phyloP scores from a whole-genome alignment of 1,284 basidiomycete genomes.

The Ganoderma lingzhi region DNA sequence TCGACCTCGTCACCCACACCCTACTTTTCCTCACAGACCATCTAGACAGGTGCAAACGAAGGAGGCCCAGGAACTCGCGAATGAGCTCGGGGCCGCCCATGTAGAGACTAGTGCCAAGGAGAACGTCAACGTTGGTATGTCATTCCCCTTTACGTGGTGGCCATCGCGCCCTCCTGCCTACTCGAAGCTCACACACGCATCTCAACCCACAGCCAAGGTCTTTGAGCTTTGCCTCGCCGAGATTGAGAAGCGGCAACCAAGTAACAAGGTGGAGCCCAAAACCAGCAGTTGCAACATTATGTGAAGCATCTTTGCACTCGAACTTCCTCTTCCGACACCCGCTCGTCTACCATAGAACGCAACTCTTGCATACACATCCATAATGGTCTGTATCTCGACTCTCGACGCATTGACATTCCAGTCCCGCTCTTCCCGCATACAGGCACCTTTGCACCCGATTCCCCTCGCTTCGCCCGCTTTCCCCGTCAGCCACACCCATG shows the following conservation, averaged over 20 bases:
- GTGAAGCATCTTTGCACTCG: conserved; percentile 51
- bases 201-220: conserved; percentile 68
- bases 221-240: conserved; percentile 90
- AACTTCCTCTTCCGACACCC: background rate
- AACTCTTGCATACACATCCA: conserved; percentile 33
- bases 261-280: conserved; percentile 64
- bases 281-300: conserved; percentile 72
- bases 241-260: conserved; percentile 79
- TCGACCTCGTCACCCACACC: conserved; percentile 32
- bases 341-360: conserved; percentile 32
- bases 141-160: conserved; percentile 10
- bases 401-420: conserved; percentile 14
- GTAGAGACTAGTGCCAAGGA: conserved; percentile 92
- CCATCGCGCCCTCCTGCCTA: conserved; percentile 3
- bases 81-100: conserved; percentile 78
- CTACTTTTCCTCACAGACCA: conserved; percentile 41
- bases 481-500: conserved; percentile 8
- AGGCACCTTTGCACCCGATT: conserved; percentile 18
- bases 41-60: conserved; percentile 79
- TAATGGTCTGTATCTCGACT: conserved; percentile 32
- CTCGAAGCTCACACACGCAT: conserved; percentile 19
- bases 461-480: conserved; percentile 9
- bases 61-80: conserved; percentile 83
- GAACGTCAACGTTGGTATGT: conserved; percentile 90
- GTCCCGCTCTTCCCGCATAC: conserved; percentile 17